These are phyloP conservation scores for Basipetospora chlamydospora DNA, from an alignment of 2,329 filamentous ascomycete species.

Conservation along the genomic window DNA sequence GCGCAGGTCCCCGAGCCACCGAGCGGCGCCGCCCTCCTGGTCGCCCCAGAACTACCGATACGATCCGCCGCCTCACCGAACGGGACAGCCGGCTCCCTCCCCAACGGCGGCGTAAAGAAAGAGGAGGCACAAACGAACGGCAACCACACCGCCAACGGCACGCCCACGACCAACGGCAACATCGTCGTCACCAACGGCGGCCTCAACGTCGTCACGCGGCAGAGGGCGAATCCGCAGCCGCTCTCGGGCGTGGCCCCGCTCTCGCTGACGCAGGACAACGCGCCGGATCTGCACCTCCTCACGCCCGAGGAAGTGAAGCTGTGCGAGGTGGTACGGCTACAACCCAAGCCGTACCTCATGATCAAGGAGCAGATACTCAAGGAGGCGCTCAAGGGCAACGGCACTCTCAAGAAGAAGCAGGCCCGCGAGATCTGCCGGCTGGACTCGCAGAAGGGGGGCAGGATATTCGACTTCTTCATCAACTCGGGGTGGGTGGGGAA, in stretches of 20 bases:
- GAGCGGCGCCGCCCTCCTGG: constrained; percentile 59
- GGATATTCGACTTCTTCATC: constrained; percentile 90
- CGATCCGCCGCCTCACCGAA: constrained; percentile 26
- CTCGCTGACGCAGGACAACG: constrained; percentile 57
- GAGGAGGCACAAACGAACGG: not conserved
- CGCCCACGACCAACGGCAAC: constrained; percentile 32
- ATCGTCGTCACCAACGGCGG: constrained; percentile 31
- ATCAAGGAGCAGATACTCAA: constrained; percentile 89
- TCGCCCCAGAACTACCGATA: constrained; percentile 64
- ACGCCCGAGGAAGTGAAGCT: constrained; percentile 73
- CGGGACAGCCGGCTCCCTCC: constrained; percentile 11
- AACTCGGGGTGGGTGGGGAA: constrained; percentile 86
- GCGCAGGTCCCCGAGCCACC: constrained; percentile 53
- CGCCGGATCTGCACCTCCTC: constrained; percentile 72
- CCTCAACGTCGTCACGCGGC: constrained; percentile 16
- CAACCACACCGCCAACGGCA: constrained; percentile 32
- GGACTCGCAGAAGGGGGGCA: constrained; percentile 69
- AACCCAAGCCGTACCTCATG: constrained; percentile 88
- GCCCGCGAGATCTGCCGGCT: constrained; percentile 74
- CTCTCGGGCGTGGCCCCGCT: constrained; percentile 50
- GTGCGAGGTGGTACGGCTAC: constrained; percentile 69
- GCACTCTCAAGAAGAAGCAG: constrained; percentile 83
- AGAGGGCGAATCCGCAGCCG: constrained; percentile 37
- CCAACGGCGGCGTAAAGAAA: constrained; percentile 15
- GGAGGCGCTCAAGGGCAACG: constrained; percentile 80